Evolutionary conservation across 306 rosid genomes (phyloP), one percentile per base, ranked within the genome.

Genomic region (Fragaria iinumae): DNA sequence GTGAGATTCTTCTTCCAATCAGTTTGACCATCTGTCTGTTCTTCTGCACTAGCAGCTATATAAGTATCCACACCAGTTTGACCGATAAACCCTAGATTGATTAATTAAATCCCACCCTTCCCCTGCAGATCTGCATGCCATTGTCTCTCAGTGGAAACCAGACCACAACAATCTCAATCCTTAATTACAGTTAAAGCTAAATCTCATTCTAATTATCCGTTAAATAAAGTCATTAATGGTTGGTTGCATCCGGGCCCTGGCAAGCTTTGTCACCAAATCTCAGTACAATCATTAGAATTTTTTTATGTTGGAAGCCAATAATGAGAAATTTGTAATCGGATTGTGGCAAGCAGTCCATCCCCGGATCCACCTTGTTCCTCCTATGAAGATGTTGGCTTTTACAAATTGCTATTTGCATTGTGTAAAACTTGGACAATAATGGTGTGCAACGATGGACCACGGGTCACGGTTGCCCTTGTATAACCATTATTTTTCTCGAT

Each of bases 21-120:
- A 69, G 73, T 85, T 87, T 90, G 92, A 88, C 88, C 57, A 69
- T 74, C 68, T 82, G 90, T 81, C 84, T 50, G 60, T 39, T 57
- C 71, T 82, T 39, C 69, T 65, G 73, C 45, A 20, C 57, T 21
- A 0, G 41, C 67, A 62, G 67, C 67, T 62, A 25, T 25, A 59
- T 59, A 1, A 23, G 8, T 13, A 21, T 29, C 9, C 67, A 6
- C 11, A 25, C 56, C 67, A n/a, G 53, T 86, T 80, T 82, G 71
- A 79, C 73, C 7, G 17, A 34, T 64, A 32, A 73, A 16, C 57
- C 52, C 44, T 45, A 23, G 8, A 39, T 6, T 32, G 7, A 29
- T 13, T 32, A 29, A 32, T 44, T 64, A 32, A 16, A 64, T 45
- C 69, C 49, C 49, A 36, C 48, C 48, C 45, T 52, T 25, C 36